phyloP scores from a whole-genome alignment of 208 protist genomes.

The Plasmodiophora brassicae region DNA sequence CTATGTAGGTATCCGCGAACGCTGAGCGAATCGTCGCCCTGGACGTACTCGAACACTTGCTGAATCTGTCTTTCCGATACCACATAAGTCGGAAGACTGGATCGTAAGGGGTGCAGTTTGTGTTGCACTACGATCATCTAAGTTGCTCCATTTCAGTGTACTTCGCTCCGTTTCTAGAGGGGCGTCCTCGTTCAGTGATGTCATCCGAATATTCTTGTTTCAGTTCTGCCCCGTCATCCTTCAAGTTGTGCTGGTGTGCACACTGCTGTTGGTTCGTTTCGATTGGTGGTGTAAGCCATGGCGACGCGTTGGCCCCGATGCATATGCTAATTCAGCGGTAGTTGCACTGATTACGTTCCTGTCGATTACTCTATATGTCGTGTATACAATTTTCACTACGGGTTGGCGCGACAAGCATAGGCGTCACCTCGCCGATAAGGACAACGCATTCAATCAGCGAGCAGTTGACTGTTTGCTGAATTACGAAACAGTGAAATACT shows the following conservation, averaged over 20 bases:
- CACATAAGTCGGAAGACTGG: neutral
- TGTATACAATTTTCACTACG: constrained; percentile 16
- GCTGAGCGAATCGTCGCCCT: neutral
- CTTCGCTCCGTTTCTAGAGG: neutral
- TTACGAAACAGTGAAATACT: constrained; percentile 27
- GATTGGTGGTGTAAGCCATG: constrained; percentile 1
- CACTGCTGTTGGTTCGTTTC: neutral
- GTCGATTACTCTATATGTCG: neutral
- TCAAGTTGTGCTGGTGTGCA: neutral
- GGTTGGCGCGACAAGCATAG: neutral
- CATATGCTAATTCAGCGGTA: neutral
- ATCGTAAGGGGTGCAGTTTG: neutral
- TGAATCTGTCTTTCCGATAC: constrained; percentile 4
- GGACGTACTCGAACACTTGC: neutral
- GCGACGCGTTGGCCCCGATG: neutral
- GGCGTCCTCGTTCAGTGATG: neutral
- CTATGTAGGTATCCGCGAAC: neutral
- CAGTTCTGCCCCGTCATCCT: neutral
- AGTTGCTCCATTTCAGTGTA: neutral
- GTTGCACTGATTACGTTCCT: neutral
- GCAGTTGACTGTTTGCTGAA: neutral
- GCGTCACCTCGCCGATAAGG: neutral
- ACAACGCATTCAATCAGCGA: constrained; percentile 12
- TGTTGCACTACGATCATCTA: neutral
- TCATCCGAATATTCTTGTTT: neutral